Base-by-base conservation (phyloP, 139 green algal genomes). In the Microglena sp. region DNA sequence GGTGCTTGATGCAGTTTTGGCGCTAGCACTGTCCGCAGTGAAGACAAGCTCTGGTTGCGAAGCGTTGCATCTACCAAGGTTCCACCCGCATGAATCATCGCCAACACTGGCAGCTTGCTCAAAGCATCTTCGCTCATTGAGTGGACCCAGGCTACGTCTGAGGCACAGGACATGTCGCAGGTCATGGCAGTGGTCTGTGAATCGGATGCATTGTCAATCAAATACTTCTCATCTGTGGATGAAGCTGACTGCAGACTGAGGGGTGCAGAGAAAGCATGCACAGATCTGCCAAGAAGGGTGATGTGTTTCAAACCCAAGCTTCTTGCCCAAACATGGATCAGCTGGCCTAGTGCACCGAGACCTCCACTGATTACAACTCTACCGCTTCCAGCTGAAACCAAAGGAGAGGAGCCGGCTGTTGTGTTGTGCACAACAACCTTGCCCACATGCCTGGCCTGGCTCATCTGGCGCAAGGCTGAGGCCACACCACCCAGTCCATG, bases 351-450 rank as follows among this genome's bases (percentile, higher is more conserved):
- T 2, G 78, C 71, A 26, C 84, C 86, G 1, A 85, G 64, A 21
- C 87, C 87, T 35, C 87, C 87, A 2, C 76, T 89, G 45, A 93
- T 73, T 5, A 88, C 54, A 53, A 81, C 72, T 3, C 67, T 30
- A 3, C 64, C 67, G 43, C n/a, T n/a, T 35, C 34, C 54, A 35
- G 33, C 34, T 54, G 33, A 54, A 11, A n/a, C 53, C 7, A 35
- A 22, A 55, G 4, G 36, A 4, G 2, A 31, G 59, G 6, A 28
- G 55, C 21, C 40, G 15, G 40, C 40, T 18, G 18, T 50, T 62
- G 45, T 3, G 55, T 64, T 67, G 27, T 50, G 70, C 7, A 85
- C 77, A 15, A 91, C 81, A 18, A 91, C 75, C 74, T 91, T 91
- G 69, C 85, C 85, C 31, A 91, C 80, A 45, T 84, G 76, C 5